Conservation (phyloP, 139 green algal genomes). For the Chlorella ohadii region DNA sequence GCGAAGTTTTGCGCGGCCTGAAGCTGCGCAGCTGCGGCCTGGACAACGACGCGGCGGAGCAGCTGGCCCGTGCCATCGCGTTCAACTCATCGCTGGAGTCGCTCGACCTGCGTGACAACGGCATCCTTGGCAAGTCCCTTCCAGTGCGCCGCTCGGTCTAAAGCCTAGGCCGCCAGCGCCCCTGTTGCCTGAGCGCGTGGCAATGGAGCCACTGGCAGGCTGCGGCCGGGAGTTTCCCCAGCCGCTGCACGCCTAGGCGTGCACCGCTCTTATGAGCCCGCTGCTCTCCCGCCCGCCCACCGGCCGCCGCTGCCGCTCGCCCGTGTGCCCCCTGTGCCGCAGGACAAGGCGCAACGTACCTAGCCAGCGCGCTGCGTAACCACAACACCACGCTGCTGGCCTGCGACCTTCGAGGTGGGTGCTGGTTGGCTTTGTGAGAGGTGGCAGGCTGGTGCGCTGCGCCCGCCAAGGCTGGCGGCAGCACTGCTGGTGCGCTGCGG, state of each 20-base stretch:
- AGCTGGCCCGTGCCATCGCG: neutral
- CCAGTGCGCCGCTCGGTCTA: too few relatives aligned
- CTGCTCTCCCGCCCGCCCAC: neutral
- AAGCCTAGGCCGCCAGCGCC: too few relatives aligned
- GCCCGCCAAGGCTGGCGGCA: too few relatives aligned
- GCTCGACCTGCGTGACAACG: conserved; percentile 14
- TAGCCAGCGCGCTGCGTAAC: conserved; percentile 16
- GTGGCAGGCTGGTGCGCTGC: too few relatives aligned
- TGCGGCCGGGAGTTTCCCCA: too few relatives aligned
- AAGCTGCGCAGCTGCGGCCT: conserved; percentile 18
- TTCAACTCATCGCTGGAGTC: neutral
- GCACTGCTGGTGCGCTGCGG: too few relatives aligned
- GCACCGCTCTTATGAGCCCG: too few relatives aligned
- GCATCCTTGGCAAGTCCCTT: neutral
- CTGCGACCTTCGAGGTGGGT: conserved; percentile 13
- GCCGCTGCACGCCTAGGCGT: too few relatives aligned
- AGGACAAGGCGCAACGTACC: neutral
- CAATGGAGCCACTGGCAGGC: neutral
- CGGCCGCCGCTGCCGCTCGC: too few relatives aligned
- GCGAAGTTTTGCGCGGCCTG: neutral
- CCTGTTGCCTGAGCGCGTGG: too few relatives aligned
- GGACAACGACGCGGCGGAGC: neutral
- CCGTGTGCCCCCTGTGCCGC: too few relatives aligned
- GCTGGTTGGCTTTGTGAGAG: too few relatives aligned
- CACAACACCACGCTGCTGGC: conserved; percentile 6